Evolutionary conservation across 352 stramenopile species (phyloP), one percentile per base, ranked within the genome.

Genomic region (Achlya hypogyna): DNA sequence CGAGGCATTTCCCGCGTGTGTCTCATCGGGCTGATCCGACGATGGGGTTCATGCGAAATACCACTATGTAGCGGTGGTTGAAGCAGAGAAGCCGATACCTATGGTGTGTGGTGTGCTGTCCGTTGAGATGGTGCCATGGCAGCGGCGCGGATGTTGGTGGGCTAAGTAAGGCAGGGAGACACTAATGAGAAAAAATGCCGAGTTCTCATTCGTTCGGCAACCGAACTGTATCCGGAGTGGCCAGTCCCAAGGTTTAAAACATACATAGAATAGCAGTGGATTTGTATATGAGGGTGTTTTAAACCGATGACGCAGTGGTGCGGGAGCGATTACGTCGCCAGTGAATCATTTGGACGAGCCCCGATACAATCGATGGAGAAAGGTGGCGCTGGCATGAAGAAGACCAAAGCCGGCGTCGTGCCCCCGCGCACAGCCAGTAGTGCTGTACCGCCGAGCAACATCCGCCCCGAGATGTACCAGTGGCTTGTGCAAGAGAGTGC

Each of bases 391-490:
- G n/a, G n/a, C n/a, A 45, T 45, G 38, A 45, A 45, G 53, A 62
- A 62, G 38, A 32, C 18, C 53, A 49, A 49, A 16, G 29, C 34
- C 23, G 35, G 31, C 53, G 35, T 29, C 53, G 28, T 14, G 6
- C 53, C 23, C 18, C 53, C 20, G 25, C 25, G 53, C 0, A 22
- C 31, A 29, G 31, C 51, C 51, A 20, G 4, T 23, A 38, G 23
- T 8, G 28, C 51, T 6, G 23, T 29, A 28, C 53, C 53, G 27
- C 10, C 31, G 5, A 62, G 53, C 53, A 62, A 49, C 53, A 62
- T 62, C 53, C 53, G 53, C 18, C 53, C 53, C 18, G 53, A 62
- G 53, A 62, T 62, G 53, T 62, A 62, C 53, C 53, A 62, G 53
- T 62, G 53, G 53, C 53, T 62, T 9, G 53, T 62, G 31, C 53